These are phyloP conservation scores for Picea abies DNA, from an alignment of 83 land plant species.

Conservation along the genomic window DNA sequence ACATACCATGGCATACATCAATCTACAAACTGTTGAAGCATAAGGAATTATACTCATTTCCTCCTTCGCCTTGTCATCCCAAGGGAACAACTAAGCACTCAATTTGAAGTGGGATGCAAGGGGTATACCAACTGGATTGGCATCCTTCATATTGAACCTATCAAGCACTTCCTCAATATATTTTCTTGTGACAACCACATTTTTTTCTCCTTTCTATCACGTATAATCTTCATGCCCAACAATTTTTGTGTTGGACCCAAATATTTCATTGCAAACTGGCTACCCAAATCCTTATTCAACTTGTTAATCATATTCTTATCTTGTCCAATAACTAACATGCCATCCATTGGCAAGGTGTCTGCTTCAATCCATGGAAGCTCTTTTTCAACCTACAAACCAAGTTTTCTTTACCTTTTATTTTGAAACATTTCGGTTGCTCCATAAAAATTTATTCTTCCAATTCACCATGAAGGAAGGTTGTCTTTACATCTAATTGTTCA, in stretches of 20 bases:
- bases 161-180: no score
- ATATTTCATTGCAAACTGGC: neutral
- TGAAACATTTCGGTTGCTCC: no score
- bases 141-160: no score
- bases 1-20: conserved; percentile 23
- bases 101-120: conserved; percentile 5
- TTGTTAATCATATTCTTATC: neutral
- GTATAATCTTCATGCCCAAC: neutral
- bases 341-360: neutral
- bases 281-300: no score
- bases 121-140: no score
- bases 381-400: no score
- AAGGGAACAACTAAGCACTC: neutral
- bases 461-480: neutral
- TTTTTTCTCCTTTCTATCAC: neutral
- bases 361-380: no score
- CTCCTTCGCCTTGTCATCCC: neutral
- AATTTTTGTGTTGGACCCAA: neutral
- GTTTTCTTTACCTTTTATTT: no score
- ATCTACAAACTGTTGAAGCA: conserved; percentile 10
- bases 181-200: neutral
- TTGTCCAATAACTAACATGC: neutral
- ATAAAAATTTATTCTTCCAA: neutral
- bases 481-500: neutral
- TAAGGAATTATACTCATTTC: neutral